Evolutionary conservation across 345 rosid genomes (phyloP).

Genomic region (Boechera divaricarpa): DNA sequence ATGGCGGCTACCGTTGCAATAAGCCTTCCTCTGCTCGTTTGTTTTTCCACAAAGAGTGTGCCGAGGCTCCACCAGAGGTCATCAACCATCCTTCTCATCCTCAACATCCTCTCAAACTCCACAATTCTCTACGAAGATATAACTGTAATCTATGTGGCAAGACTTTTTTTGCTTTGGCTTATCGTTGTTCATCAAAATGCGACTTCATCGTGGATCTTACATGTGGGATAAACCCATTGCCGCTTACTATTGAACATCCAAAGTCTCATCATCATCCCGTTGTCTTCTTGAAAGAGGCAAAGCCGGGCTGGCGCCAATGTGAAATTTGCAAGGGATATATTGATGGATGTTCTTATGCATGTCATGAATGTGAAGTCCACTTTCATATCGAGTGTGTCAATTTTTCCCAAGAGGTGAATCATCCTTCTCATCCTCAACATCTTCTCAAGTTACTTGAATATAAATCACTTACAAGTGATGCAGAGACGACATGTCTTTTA

Average conservation of each 20-base stretch:
- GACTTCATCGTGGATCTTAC: not conserved
- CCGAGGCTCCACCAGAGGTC: slow-evolving; percentile 13
- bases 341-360: slow-evolving; percentile 1
- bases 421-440: slow-evolving; percentile 27
- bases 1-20: slow-evolving; percentile 16
- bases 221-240: slow-evolving; percentile 9
- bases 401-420: not conserved
- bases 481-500: slow-evolving; percentile 5
- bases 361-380: not conserved
- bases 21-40: not conserved
- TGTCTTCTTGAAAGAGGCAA: not conserved
- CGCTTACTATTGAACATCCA: not conserved
- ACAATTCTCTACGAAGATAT: not conserved
- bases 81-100: slow-evolving; percentile 11
- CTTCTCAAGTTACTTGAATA: not conserved
- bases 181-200: not conserved
- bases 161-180: not conserved
- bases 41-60: slow-evolving; percentile 20
- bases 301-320: not conserved
- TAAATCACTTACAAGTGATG: not conserved
- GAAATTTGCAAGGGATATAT: not conserved
- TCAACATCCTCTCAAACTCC: slow-evolving; percentile 15
- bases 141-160: not conserved
- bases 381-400: slow-evolving; percentile 7
- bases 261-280: slow-evolving; percentile 15